Conservation (phyloP, 83 land plant species). For the Picea abies region DNA sequence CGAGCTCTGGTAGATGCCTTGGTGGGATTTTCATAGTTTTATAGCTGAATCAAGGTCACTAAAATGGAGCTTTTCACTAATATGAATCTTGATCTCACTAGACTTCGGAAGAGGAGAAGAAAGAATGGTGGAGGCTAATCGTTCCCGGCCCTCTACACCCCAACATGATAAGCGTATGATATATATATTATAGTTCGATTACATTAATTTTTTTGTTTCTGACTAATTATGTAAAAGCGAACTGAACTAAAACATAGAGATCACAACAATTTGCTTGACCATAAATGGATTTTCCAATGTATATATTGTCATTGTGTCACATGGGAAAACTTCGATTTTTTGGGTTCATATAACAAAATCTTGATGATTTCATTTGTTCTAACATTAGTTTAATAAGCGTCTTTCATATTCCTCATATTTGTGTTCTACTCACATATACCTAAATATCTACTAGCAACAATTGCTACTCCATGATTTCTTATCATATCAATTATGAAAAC, state of each 20-base stretch:
- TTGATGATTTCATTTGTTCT: too few species aligned
- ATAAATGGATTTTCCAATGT: background rate
- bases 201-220: background rate
- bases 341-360: background rate
- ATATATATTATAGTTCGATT: background rate
- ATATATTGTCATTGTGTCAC: background rate
- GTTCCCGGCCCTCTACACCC: conserved; percentile 25
- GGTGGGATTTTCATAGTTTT: conserved; percentile 22
- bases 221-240: background rate
- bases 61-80: conserved; percentile 26
- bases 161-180: conserved; percentile 12
- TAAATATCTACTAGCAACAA: background rate
- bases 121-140: conserved; percentile 1
- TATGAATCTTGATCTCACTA: conserved; percentile 25
- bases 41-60: conserved; percentile 22
- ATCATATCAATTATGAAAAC: too few species aligned
- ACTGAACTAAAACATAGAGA: background rate
- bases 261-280: background rate
- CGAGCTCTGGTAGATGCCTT: conserved; percentile 27
- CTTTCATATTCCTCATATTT: too few species aligned
- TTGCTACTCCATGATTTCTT: background rate
- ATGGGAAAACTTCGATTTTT: background rate
- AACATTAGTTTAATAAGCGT: too few species aligned
- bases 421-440: too few species aligned
- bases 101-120: conserved; percentile 12